phyloP scores from a whole-genome alignment of 1,284 basidiomycete genomes.

The Tilletia setariae region DNA sequence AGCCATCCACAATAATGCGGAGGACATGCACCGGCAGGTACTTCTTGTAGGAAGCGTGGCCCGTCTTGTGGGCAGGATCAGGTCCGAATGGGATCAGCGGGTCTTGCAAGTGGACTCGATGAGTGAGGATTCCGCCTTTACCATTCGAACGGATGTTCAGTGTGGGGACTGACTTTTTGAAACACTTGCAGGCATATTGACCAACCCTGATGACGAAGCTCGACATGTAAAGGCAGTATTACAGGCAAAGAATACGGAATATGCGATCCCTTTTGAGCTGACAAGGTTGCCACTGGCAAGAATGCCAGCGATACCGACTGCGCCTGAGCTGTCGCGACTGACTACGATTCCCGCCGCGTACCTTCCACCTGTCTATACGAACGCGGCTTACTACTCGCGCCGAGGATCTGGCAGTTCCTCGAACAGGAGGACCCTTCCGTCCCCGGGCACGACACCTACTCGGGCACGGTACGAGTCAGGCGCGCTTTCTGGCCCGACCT shows the following conservation, averaged over 20 bases:
- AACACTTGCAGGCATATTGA: not conserved
- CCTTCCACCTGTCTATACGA: conserved; percentile 2
- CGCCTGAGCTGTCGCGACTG: not conserved
- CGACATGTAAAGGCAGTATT: not conserved
- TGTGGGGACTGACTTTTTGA: not conserved
- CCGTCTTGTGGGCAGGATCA: not conserved
- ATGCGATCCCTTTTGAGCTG: not conserved
- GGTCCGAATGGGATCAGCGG: not conserved
- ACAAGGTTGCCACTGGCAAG: not conserved
- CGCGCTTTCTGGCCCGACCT: not conserved
- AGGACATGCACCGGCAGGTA: too few relatives aligned
- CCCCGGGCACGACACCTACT: not conserved
- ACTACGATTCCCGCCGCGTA: conserved; percentile 4
- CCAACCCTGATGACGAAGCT: not conserved
- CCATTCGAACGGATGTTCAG: not conserved
- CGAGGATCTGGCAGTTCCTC: not conserved
- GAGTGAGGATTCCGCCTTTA: not conserved
- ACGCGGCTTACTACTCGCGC: conserved; percentile 1
- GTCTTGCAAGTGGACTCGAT: not conserved
- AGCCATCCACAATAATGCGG: conserved; percentile 16
- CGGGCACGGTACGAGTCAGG: not conserved
- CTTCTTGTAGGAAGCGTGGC: not conserved
- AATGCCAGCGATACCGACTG: not conserved
- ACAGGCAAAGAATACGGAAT: not conserved
- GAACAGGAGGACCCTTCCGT: not conserved